Evolutionary conservation across 257 asterid genomes (phyloP).

Genomic region (Prunella vulgaris): DNA sequence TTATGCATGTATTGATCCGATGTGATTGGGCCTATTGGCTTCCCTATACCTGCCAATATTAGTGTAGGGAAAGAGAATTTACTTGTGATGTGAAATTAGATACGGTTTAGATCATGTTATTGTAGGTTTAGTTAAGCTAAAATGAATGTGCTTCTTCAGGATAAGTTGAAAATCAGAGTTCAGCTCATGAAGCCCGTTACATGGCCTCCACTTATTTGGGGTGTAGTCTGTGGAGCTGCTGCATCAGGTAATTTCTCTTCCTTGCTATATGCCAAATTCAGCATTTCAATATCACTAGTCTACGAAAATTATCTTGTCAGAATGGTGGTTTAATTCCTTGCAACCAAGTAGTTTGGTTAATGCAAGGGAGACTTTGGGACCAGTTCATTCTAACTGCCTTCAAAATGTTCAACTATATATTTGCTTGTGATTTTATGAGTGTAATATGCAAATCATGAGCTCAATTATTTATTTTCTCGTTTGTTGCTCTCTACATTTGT

Average conservation of each 20-base stretch:
- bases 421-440: not conserved
- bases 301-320: not conserved
- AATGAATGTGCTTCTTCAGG: slow-evolving; percentile 30
- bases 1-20: not conserved
- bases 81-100: not conserved
- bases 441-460: no score
- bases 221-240: slow-evolving; percentile 98
- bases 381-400: not conserved
- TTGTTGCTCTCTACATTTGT: not conserved
- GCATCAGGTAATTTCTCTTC: slow-evolving; percentile 66
- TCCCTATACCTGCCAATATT: not conserved
- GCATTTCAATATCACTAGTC: not conserved
- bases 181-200: slow-evolving; percentile 96
- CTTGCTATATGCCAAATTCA: slow-evolving; percentile 2
- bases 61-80: not conserved
- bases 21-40: not conserved
- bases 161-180: slow-evolving; percentile 88
- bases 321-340: not conserved
- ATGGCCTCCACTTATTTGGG: slow-evolving; percentile 99
- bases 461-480: not conserved
- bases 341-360: not conserved
- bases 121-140: not conserved
- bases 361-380: not conserved
- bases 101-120: not conserved
- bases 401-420: not conserved